These are phyloP conservation scores for Phytophthora sansomeana DNA, from an alignment of 352 stramenopile species.

Conservation along the genomic window DNA sequence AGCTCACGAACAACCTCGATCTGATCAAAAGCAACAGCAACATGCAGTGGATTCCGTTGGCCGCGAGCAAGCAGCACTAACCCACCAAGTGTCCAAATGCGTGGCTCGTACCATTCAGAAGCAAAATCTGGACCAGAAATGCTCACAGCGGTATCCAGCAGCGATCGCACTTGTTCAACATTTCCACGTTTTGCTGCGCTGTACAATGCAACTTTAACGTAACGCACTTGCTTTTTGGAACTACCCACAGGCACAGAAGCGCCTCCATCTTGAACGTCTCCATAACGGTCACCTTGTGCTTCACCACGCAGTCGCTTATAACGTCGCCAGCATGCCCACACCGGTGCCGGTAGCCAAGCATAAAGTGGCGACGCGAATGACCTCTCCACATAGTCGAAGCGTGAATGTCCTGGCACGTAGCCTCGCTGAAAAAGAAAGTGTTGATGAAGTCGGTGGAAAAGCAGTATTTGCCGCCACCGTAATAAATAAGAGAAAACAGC, in stretches of 20 bases:
- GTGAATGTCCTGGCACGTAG: conserved; percentile 60
- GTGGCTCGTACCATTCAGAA: conserved; percentile 64
- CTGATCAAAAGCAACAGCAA: conserved; percentile 78
- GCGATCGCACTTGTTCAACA: conserved; percentile 52
- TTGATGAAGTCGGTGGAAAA: conserved; percentile 84
- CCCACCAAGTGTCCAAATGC: conserved; percentile 26
- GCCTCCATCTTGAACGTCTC: conserved; percentile 6
- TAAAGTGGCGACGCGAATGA: conserved; percentile 57
- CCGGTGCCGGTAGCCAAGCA: conserved; percentile 42
- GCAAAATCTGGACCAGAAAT: conserved; percentile 73
- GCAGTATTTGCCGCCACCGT: conserved; percentile 80
- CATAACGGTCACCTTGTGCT: conserved; percentile 12
- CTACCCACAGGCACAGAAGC: conserved; percentile 14
- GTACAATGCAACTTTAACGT: conserved; percentile 68
- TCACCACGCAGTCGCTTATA: conserved; percentile 18
- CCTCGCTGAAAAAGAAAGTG: conserved; percentile 80
- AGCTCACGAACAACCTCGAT: conserved; percentile 70
- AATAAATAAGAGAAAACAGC: conserved; percentile 65
- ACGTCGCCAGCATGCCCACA: conserved; percentile 38
- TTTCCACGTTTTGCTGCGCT: conserved; percentile 70
- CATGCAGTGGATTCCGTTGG: conserved; percentile 79
- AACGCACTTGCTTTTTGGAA: conserved; percentile 44
- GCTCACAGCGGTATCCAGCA: conserved; percentile 58
- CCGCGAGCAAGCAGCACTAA: conserved; percentile 42
- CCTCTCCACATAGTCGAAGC: conserved; percentile 72